Base-by-base conservation (phyloP, 1,139 yeast genomes). In the Meyerozyma smithsonii region DNA sequence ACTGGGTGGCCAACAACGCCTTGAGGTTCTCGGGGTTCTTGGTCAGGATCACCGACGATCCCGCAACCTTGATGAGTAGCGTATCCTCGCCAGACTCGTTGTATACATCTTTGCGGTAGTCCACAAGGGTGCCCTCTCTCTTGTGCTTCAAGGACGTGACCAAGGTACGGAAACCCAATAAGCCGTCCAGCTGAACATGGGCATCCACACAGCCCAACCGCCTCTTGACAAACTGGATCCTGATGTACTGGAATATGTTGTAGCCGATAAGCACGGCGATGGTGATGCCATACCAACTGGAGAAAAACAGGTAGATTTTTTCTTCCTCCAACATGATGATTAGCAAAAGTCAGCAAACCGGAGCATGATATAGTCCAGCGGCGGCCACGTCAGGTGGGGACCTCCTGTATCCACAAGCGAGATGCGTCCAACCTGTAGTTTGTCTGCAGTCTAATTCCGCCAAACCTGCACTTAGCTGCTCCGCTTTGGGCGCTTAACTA, bases 1-100 rank as follows among this genome's bases (percentile, higher is more conserved):
- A 76, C 42, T 71, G 70, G 21, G 71, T 64, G 28, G 70, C 69
- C 45, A 67, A 58, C 8, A 67, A 42, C 4, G 73, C 72, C 47
- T 67, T 58, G 48, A 69, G 56, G 49, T 66, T 55, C 30, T 66
- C 72, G 6, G 72, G 72, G 35, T 66, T 70, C 35, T 46, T 51
- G 4, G 72, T 66, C 20, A 53, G 32, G 23, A 61, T 39, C 8
- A 60, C 39, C 11, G 52, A 50, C 8, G 40, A 41, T 4, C 59
- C 61, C 5, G 54, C 55, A 8, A 61, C 35, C 32, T 40, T 46
- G 34, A 57, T 42, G 12, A 32, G 35, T 33, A 55, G 45, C 10
- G 64, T 60, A 30, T 52, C 49, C 25, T 35, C 33, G 2, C 45
- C 45, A 12, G 41, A 7, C 7, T 36, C 38, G 4, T 38, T 37